These are phyloP conservation scores for Adansonia gregorii DNA, from an alignment of 441 rosid species.

Conservation along the genomic window DNA sequence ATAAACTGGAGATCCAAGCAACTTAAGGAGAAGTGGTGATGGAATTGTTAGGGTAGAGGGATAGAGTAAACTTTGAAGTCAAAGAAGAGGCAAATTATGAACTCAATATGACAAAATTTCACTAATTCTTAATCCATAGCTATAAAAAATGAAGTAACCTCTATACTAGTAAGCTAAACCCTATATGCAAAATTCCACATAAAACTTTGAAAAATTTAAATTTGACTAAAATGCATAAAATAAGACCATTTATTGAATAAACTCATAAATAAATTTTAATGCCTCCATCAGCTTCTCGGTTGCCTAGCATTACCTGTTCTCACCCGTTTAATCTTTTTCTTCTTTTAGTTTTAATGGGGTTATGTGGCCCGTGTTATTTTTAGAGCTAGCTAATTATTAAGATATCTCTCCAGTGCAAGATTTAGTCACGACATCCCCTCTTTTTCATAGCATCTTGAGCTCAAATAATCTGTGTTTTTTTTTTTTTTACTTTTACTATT, in stretches of 20 bases:
- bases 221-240: not conserved
- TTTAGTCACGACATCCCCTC: slow-evolving; percentile 9
- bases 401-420: not conserved
- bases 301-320: not conserved
- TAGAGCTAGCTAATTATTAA: not conserved
- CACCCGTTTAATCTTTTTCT: slow-evolving; percentile 5
- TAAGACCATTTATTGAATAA: not conserved
- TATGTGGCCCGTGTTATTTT: not conserved
- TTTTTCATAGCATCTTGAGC: slow-evolving; percentile 13
- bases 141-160: slow-evolving; percentile 8
- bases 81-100: not conserved
- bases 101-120: not conserved
- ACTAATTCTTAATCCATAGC: not conserved
- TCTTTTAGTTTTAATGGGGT: slow-evolving; percentile 11
- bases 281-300: not conserved
- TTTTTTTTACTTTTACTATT: not conserved
- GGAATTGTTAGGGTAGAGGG: not conserved
- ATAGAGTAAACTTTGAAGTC: not conserved
- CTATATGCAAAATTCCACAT: not conserved
- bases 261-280: not conserved
- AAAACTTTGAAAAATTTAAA: not conserved
- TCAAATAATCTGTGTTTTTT: not conserved
- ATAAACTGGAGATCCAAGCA: not conserved
- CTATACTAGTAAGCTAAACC: not conserved
- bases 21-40: not conserved